Base-by-base conservation (phyloP, 2,329 filamentous ascomycete genomes). In the Aspergillus fructus region DNA sequence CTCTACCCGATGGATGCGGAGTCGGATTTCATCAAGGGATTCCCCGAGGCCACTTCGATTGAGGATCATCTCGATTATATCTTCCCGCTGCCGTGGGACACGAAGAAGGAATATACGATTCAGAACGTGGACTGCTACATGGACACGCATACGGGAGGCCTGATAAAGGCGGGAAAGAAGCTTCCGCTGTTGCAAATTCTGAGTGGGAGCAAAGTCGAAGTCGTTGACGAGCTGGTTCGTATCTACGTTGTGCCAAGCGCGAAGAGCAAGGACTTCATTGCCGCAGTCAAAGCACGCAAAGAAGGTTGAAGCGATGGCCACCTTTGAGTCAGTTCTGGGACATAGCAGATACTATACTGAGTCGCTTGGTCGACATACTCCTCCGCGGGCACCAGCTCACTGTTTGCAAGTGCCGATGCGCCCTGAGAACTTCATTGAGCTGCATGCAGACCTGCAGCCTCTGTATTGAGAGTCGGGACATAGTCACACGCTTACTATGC, bases 101-200 rank as follows among this genome's bases (percentile, higher is more conserved):
- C 73, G 15, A 78, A 82, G 59, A 75, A 81, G 2, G 86, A 86
- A 67, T 97, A 96, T 74, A 83, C 78, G 1, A 65, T 81, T 1
- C 79, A 80, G 0, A 79, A 76, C 1, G 90, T 96, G 4, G 92
- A 96, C 65, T 94, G 91, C 68, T 97, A 91, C 74, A 89, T 96
- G 80, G 92, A 97, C 79, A 97, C 92, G 0, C 76, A 77, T 4
- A 79, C 81, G 0, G 92, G 92, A 0, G 92, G 93, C 0, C 74
- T 99, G 66, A 85, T 96, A 67, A 97, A 96, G 78, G 87, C 93
- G 21, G 93, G 94, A 48, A 93, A 90, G 83, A 94, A 93, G 70
- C 82, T 94, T 62, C 80, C 85, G 19, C 73, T 97, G 64, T 74
- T 91, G 50, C 90, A 91, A 78, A 83, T 93, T 30, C 75, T 97